Percentiles rank a stretch among this genome's conserved stretches.
Evolutionary conservation across 2,329 filamentous ascomycete species (phyloP).

Genomic region (Colletotrichum lupini): DNA sequence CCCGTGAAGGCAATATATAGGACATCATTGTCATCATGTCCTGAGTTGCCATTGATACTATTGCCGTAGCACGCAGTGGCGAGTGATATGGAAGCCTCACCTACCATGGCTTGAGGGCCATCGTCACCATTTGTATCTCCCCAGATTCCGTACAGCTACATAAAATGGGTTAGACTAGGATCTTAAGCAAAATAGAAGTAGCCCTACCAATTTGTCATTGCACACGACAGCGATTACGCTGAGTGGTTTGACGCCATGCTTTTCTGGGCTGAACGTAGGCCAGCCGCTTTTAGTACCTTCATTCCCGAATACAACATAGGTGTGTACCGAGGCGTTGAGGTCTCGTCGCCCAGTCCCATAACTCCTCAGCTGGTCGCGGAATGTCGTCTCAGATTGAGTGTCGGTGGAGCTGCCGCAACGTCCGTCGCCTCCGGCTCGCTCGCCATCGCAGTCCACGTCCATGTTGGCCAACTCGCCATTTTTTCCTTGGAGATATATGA

Average conservation of each 20-base stretch:
- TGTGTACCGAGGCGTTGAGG: conserved; percentile 57
- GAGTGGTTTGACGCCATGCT: conserved; percentile 54
- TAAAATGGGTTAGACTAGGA: not conserved
- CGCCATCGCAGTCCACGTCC: conserved; percentile 70
- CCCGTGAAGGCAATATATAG: conserved; percentile 72
- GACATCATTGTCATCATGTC: conserved; percentile 68
- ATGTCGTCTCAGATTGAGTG: conserved; percentile 59
- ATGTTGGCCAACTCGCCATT: conserved; percentile 60
- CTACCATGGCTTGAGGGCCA: conserved; percentile 57
- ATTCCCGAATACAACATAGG: conserved; percentile 63
- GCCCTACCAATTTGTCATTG: conserved; percentile 50
- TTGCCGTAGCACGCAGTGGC: conserved; percentile 67
- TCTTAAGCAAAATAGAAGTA: not conserved
- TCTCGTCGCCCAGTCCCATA: conserved; percentile 51
- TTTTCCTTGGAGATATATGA: conserved; percentile 61
- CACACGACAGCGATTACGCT: conserved; percentile 63
- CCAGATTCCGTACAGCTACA: conserved; percentile 68
- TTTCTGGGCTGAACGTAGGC: conserved; percentile 48
- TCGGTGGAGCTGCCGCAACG: conserved; percentile 57
- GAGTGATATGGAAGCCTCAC: conserved; percentile 68
- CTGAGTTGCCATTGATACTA: conserved; percentile 63
- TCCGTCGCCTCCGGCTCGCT: conserved; percentile 54
- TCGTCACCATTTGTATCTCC: conserved; percentile 70
- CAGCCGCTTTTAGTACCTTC: conserved; percentile 41
- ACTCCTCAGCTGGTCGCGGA: conserved; percentile 50